Evolutionary conservation across 257 asterid species (phyloP), one percentile per base, ranked within the genome.

Genomic region (Jaltomata sinuosa): DNA sequence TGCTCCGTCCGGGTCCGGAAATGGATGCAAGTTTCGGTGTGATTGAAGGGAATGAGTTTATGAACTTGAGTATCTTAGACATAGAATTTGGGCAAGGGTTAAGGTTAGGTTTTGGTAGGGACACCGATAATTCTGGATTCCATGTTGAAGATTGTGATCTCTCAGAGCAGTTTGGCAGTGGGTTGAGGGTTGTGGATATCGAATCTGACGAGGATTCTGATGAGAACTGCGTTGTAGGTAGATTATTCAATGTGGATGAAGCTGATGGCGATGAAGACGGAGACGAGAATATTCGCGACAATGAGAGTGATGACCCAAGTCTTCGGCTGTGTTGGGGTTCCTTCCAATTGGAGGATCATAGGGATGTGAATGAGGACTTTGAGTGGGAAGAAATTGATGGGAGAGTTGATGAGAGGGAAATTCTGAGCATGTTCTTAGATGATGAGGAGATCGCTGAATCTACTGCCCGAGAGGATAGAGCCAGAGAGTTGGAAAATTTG

Each of bases 311-410:
- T 82, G 90, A 79, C 71, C 84, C 78, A 15, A 84, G 81, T 59
- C 85, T 89, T 18, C 49, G 80, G 42, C 83, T 84, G 7, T 80
- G 86, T 80, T 89, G 89, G 89, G 89, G 86, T 79, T 89, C 92
- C 1, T 85, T 89, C 79, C 88, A 84, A 22, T 74, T 85, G 83
- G 90, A 89, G 78, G 89, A 89, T 84, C 83, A 64, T 42, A 78
- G 84, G 84, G 88, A 84, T 42, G 80, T 34, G 21, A 72, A 61
- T 79, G 87, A 84, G 68, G 92, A 86, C 69, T 79, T 84, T 53
- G 92, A 89, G 83, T 87, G 92, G 92, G 92, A 87, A 72, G 90
- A 89, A 84, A 83, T 89, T 10, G 88, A 86, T 18, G 89, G 55
- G 2, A 62, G 83, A 22, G 83, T 84, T 16, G 90, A 89, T 64